Base-by-base conservation (phyloP, 2,329 filamentous ascomycete species). In the Botrytis tulipae region DNA sequence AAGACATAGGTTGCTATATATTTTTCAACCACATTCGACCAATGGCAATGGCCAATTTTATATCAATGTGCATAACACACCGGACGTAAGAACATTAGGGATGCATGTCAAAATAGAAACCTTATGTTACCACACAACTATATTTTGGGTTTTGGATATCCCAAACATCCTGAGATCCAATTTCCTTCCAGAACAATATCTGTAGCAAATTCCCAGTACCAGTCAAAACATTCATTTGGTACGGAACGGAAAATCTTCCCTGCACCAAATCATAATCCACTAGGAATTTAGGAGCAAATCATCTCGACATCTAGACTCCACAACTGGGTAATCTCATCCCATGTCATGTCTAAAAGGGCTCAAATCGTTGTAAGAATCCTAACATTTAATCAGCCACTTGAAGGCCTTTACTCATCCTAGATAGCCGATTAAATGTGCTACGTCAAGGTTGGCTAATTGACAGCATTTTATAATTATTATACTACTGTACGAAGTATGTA, bases 191-290 rank as follows among this genome's bases (percentile, higher is more conserved):
- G 63, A 40, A 67, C n/a, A 40, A 40, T 5, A 37, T 54, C 32
- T 54, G 6, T 18, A 29, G n/a, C 3, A 10, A 29, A 67, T 54
- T 32, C 46, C 32, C n/a, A 40, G 32, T 29, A 25, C 65, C 25
- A 22, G 35, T 20, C 16, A 40, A 54, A 54, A 54, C 65, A 29
- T 9, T 42, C 48, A 35, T 40, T 22, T 40, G 46, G 65, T 29
- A 67, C 44, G 63, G 63, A 51, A 67, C 44, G 63, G 63, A 51
- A 51, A 37, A 67, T 29, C 32, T 67, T n/a, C 65, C 65, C 35
- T 67, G 35, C 46, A 14, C 4, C 46, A 51, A 67, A 67, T 44
- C 32, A 63, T 3, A 48, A 42, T 65, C 32, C 59, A 29, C 59
- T n/a, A 40, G 59, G 59, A 51, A n/a, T 51, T 16, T 51, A 51